These are phyloP conservation scores for Hymenotorrendiella dingleyae DNA, from an alignment of 2,329 filamentous ascomycete genomes.

Conservation along the genomic window DNA sequence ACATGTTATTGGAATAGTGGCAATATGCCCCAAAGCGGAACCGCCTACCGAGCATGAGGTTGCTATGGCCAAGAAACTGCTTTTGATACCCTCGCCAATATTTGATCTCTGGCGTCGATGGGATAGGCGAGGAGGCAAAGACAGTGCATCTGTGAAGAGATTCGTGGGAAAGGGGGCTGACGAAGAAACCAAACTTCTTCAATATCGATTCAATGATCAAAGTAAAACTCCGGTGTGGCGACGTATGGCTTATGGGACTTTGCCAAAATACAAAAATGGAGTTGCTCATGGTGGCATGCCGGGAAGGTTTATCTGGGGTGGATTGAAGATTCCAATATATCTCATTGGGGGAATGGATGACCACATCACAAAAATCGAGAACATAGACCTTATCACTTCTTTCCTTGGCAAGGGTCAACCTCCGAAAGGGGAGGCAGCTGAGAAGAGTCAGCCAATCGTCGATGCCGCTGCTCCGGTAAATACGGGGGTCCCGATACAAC, in stretches of 20 bases:
- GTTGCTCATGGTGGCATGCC: constrained; percentile 59
- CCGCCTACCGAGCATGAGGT: constrained; percentile 52
- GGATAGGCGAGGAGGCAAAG: constrained; percentile 71
- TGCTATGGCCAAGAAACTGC: constrained; percentile 46
- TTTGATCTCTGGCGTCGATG: constrained; percentile 73
- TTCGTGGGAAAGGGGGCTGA: constrained; percentile 68
- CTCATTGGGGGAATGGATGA: constrained; percentile 76
- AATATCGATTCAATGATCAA: constrained; percentile 73
- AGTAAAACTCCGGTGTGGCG: constrained; percentile 78
- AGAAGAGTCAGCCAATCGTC: constrained; percentile 34
- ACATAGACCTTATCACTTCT: constrained; percentile 60
- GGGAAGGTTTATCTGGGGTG: constrained; percentile 64
- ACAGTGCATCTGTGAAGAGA: constrained; percentile 72
- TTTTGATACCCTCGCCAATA: constrained; percentile 63
- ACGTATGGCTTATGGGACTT: constrained; percentile 68
- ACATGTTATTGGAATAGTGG: constrained; percentile 69
- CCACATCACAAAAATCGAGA: constrained; percentile 63
- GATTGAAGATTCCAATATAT: constrained; percentile 67
- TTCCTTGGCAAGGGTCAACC: constrained; percentile 31
- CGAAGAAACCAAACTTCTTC: constrained; percentile 57
- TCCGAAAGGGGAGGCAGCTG: constrained; percentile 20
- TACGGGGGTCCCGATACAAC: constrained; percentile 26
- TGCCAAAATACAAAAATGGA: constrained; percentile 54
- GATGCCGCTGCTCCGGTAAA: constrained; percentile 46
- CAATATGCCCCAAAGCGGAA: constrained; percentile 70